These are phyloP conservation scores for Linnemannia elongata DNA, from an alignment of 192 early-diverging fungal genomes.

Conservation along the genomic window DNA sequence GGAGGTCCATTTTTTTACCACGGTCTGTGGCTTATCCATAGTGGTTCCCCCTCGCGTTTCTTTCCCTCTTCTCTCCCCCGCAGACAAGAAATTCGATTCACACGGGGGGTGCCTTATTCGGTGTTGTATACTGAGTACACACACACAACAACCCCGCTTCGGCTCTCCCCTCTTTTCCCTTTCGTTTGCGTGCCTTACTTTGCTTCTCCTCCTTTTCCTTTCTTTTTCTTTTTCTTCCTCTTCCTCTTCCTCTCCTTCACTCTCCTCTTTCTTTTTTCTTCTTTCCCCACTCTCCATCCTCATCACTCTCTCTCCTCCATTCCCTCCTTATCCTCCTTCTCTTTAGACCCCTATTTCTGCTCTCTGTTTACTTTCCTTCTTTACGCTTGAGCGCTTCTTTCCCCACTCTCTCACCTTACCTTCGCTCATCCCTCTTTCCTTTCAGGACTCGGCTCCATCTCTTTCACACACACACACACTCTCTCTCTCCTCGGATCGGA, in stretches of 20 bases:
- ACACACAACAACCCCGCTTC: not conserved
- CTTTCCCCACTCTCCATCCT: not conserved
- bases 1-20: constrained; percentile 25
- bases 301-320: not conserved
- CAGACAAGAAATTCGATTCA: not conserved
- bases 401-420: not conserved
- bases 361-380: not conserved
- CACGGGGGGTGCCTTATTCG: not conserved
- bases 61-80: not conserved
- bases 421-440: not conserved
- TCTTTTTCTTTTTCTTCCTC: not conserved
- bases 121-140: not conserved
- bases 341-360: not conserved
- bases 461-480: too few species aligned
- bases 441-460: constrained; percentile 12
- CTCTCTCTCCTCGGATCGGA: not conserved
- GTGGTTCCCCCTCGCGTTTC: not conserved
- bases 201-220: not conserved
- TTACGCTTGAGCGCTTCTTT: not conserved
- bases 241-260: not conserved
- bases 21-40: constrained; percentile 4
- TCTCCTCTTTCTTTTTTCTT: not conserved
- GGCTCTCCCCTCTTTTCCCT: not conserved
- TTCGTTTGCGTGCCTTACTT: not conserved
- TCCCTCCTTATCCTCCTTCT: not conserved